These are phyloP conservation scores for Cantharellus anzutake DNA, from an alignment of 768 basidiomycete species.

Conservation along the genomic window DNA sequence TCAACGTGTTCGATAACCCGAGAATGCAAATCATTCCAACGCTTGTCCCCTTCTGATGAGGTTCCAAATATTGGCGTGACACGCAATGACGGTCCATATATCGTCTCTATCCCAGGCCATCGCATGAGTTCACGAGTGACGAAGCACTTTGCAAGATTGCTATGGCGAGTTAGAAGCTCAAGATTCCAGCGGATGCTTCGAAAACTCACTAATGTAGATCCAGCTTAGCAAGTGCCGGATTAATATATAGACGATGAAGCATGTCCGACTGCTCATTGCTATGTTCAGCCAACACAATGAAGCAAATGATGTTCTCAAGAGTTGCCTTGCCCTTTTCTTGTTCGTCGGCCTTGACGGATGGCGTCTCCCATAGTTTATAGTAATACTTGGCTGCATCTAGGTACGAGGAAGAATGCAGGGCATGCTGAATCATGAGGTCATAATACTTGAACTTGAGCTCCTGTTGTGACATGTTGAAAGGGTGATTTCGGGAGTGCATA, in stretches of 20 bases:
- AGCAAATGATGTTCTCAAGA: constrained; percentile 87
- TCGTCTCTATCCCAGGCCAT: constrained; percentile 81
- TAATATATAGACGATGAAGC: constrained; percentile 67
- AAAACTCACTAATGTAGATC: constrained; percentile 60
- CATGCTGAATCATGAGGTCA: constrained; percentile 90
- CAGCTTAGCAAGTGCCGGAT: constrained; percentile 63
- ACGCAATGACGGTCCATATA: constrained; percentile 73
- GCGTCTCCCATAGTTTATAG: constrained; percentile 94
- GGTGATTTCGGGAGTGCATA: background rate
- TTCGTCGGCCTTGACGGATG: constrained; percentile 74
- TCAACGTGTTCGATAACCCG: constrained; percentile 92
- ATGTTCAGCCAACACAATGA: constrained; percentile 81
- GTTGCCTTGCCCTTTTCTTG: constrained; percentile 55
- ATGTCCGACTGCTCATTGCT: constrained; percentile 97
- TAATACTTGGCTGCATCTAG: constrained; percentile 91
- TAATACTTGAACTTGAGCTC: constrained; percentile 93
- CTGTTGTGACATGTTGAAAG: constrained; percentile 22
- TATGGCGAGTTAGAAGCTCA: constrained; percentile 16
- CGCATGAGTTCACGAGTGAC: constrained; percentile 84
- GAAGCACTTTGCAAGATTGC: constrained; percentile 88
- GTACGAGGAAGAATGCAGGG: constrained; percentile 65
- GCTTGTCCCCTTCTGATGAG: constrained; percentile 32
- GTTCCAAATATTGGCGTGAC: constrained; percentile 63
- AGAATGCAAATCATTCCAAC: constrained; percentile 91
- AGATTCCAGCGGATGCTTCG: background rate